Conservation (phyloP, 2,329 filamentous ascomycete species). For the Ascosphaera acerosa region DNA sequence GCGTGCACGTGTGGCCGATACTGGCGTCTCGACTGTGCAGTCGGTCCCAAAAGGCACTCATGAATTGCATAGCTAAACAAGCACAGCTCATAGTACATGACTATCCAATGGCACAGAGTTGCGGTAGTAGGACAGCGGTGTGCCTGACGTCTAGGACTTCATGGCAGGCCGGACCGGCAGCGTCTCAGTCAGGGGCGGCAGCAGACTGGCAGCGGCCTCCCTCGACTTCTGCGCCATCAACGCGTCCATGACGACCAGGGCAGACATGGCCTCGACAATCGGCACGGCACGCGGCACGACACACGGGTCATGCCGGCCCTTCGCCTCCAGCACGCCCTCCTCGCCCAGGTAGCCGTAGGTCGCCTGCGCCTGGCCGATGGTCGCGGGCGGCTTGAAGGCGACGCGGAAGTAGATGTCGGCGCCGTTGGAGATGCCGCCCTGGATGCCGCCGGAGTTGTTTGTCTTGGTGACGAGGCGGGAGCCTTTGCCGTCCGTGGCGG, state of each 20-base stretch:
- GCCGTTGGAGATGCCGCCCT: slow-evolving; percentile 87
- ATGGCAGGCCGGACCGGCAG: slow-evolving; percentile 13
- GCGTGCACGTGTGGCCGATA: too few species aligned
- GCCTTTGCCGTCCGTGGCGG: slow-evolving; percentile 19
- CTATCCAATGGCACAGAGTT: neutral
- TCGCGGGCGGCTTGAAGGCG: slow-evolving; percentile 85
- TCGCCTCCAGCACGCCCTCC: slow-evolving; percentile 60
- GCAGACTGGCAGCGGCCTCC: slow-evolving; percentile 21
- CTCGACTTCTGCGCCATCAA: slow-evolving; percentile 55
- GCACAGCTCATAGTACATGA: neutral
- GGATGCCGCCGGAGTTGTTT: slow-evolving; percentile 85
- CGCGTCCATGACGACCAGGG: slow-evolving; percentile 66
- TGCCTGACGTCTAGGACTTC: neutral
- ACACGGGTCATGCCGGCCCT: slow-evolving; percentile 83
- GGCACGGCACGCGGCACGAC: slow-evolving; percentile 64
- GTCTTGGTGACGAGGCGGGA: slow-evolving; percentile 65
- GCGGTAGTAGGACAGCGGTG: neutral
- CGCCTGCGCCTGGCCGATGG: slow-evolving; percentile 67
- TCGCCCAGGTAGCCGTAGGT: slow-evolving; percentile 57
- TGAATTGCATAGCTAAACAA: slow-evolving; percentile 1
- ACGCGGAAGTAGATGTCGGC: slow-evolving; percentile 85
- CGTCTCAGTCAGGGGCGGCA: slow-evolving; percentile 18
- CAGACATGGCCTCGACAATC: slow-evolving; percentile 62
- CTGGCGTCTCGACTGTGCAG: neutral
- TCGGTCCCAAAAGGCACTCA: neutral